Percentiles rank a stretch among this genome's conserved stretches.
Evolutionary conservation across 208 protist species (phyloP).

Genomic region (Wallacemonas collosoma): DNA sequence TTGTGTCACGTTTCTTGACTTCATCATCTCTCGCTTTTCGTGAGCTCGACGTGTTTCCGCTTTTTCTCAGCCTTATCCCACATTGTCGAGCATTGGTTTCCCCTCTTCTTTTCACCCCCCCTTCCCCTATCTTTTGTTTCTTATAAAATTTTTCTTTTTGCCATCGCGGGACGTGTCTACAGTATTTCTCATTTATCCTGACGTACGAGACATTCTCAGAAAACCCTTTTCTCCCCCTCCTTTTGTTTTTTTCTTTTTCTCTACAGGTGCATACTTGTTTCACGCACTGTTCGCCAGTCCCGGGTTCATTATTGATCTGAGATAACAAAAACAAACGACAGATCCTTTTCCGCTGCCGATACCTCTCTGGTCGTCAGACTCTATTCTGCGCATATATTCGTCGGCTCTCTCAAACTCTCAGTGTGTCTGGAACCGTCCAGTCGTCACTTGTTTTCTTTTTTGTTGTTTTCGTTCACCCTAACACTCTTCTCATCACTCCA

Average conservation of each 20-base stretch:
- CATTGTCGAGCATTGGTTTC: neutral
- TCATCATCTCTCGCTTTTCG: neutral
- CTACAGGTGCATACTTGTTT: neutral
- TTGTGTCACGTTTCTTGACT: neutral
- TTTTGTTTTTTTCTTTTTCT: constrained; percentile 14
- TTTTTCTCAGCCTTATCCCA: neutral
- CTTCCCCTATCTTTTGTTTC: neutral
- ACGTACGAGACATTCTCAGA: neutral
- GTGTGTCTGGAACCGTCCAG: neutral
- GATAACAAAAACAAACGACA: no score
- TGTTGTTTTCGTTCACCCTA: constrained; percentile 2
- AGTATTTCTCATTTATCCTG: neutral
- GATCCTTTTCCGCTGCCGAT: no score
- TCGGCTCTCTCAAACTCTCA: neutral
- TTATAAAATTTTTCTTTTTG: neutral
- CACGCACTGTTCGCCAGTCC: no score
- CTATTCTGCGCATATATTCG: no score
- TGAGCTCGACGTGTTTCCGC: neutral
- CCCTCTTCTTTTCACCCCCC: neutral
- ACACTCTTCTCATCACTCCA: constrained; percentile 1
- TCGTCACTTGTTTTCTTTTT: constrained; percentile 5
- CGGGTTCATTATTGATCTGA: no score
- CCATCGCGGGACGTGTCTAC: neutral
- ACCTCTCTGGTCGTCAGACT: no score
- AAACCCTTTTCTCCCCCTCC: neutral